Evolutionary conservation across 139 green algal genomes (phyloP).

Genomic region (Chara braunii): DNA sequence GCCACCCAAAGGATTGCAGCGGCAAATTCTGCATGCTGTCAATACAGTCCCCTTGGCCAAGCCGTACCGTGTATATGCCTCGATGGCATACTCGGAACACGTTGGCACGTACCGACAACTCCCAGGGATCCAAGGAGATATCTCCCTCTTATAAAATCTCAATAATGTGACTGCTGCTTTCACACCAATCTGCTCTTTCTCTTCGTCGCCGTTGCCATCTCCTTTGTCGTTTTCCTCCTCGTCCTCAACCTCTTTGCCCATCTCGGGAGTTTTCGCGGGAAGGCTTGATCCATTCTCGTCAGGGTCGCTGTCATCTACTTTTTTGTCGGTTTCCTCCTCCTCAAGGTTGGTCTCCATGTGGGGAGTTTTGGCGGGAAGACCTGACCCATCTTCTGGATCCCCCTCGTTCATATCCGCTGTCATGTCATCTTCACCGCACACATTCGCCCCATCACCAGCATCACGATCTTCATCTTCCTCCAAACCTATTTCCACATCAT

Average conservation of each 20-base stretch:
- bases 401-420: no score
- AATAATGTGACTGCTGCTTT: background rate
- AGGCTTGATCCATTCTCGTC: no score
- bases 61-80: conserved; percentile 35
- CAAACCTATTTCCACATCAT: no score
- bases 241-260: background rate
- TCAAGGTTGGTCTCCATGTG: no score
- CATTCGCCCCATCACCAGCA: no score
- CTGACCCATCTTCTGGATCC: no score
- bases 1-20: conserved; percentile 35
- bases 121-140: conserved; percentile 26
- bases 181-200: background rate
- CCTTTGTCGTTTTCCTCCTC: background rate
- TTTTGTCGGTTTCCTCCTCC: no score
- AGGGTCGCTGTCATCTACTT: no score
- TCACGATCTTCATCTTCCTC: no score
- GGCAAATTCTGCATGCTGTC: conserved; percentile 28
- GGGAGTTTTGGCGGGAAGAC: no score
- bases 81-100: conserved; percentile 31
- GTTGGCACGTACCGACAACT: conserved; percentile 39
- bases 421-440: no score
- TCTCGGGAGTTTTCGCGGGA: no score
- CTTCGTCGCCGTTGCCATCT: background rate
- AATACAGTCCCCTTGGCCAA: conserved; percentile 25
- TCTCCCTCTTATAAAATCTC: background rate